Conservation (phyloP, 164 flowering plant genomes). For the Berberis vulgaris region DNA sequence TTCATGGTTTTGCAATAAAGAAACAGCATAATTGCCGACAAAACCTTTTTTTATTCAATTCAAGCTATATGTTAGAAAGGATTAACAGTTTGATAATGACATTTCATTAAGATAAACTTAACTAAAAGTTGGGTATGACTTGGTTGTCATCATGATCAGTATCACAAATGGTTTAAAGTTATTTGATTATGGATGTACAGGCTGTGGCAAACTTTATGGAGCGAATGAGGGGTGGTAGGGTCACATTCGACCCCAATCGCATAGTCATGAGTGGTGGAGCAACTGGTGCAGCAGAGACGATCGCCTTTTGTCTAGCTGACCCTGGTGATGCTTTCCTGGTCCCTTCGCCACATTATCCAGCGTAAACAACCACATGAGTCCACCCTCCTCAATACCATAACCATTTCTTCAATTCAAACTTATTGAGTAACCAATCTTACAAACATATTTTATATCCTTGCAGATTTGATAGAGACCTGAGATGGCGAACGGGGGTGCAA, state of each 20-base stretch:
- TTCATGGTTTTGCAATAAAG: too few species aligned
- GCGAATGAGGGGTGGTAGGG: conserved; percentile 54
- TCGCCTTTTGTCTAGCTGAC: conserved; percentile 67
- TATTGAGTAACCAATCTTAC: too few species aligned
- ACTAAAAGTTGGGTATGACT: too few species aligned
- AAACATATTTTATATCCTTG: conserved; percentile 5
- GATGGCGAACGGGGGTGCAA: conserved; percentile 21
- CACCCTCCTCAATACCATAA: too few species aligned
- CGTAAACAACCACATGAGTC: conserved; percentile 23
- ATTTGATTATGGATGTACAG: conserved; percentile 22
- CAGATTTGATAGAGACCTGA: conserved; percentile 73
- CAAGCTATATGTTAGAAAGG: conserved; percentile 82
- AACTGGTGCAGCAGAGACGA: conserved; percentile 52
- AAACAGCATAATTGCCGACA: too few species aligned
- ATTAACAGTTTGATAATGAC: conserved; percentile 53
- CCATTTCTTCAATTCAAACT: too few species aligned
- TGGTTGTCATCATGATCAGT: background rate
- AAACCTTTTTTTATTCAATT: too few species aligned
- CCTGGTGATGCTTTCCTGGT: too few species aligned
- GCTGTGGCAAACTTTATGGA: conserved; percentile 78
- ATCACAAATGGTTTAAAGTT: background rate
- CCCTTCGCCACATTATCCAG: conserved; percentile 48
- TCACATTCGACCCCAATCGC: conserved; percentile 55
- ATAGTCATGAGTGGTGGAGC: conserved; percentile 42
- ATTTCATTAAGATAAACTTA: conserved; percentile 20